Evolutionary conservation across 2,329 filamentous ascomycete genomes (phyloP), one percentile per base, ranked within the genome.

Genomic region (Dryadomyces quercus-mongolicae): DNA sequence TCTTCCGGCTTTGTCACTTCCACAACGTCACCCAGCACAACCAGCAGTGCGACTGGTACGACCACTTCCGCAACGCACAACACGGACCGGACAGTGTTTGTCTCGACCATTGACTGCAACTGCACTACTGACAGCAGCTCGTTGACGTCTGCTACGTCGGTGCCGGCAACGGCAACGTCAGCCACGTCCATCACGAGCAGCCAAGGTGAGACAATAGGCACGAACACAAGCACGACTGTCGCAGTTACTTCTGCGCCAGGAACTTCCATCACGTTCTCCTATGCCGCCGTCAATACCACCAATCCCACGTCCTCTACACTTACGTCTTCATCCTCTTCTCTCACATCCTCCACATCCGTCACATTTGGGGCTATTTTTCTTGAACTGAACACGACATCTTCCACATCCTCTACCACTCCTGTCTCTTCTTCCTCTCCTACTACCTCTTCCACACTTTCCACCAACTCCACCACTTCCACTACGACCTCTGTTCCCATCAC

Each of bases 81-180:
- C 31, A n/a, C 49, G 2, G 34, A 3, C 21, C 16, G 20, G 3
- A 22, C 25, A 2, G 57, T 60, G 4, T 60, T 60, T 20, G 51
- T 59, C 42, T 59, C 59, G 38, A 56, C 49, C 3, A 12, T 60
- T 16, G 57, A 59, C 40, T 60, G 55, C 54, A 53, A 42, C 56
- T 58, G 58, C 54, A 52, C 49, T 12, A 40, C 36, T 2, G 53
- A 57, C 51, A 25, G 42, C 15, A 45, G 15, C 45, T 25, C 21
- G 34, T 7, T 46, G 42, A 46, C 42, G 31, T 40, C 55, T 9
- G 45, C 49, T 2, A 43, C 50, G 21, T 52, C 52, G 13, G 43
- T 9, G 25, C 34, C 16, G 25, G 36, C 48, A 31, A 31, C 25
- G 25, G 8, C 25, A 8, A 31, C 25, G 25, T 31, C 25, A 31